phyloP scores from a whole-genome alignment of 192 early-diverging fungal species.

The Backusella macrospora region DNA sequence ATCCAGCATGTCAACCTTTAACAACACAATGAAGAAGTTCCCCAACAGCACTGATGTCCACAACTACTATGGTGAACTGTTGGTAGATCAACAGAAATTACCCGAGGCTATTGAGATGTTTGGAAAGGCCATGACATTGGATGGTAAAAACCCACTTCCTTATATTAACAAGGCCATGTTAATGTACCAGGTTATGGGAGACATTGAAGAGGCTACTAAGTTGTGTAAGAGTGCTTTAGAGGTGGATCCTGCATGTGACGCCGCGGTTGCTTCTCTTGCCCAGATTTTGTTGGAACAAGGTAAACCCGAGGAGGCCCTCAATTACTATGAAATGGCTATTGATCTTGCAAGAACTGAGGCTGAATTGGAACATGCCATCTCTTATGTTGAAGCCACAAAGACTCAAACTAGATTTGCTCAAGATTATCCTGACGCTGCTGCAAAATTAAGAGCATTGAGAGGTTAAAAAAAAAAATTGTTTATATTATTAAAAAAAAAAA shows the following conservation, averaged over 20 bases:
- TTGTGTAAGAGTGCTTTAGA: conserved; percentile 81
- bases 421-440: conserved; percentile 30
- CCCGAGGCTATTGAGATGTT: conserved; percentile 84
- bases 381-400: conserved; percentile 66
- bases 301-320: conserved; percentile 82
- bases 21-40: conserved; percentile 79
- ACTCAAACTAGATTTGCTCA: conserved; percentile 49
- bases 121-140: conserved; percentile 85
- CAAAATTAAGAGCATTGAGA: conserved; percentile 21
- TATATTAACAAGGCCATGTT: conserved; percentile 95
- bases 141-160: conserved; percentile 85
- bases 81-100: conserved; percentile 83
- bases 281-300: conserved; percentile 86
- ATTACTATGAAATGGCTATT: conserved; percentile 80
- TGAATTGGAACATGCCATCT: conserved; percentile 85
- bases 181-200: conserved; percentile 77
- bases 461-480: conserved; percentile 16
- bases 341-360: conserved; percentile 86
- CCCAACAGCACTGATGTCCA: conserved; percentile 81
- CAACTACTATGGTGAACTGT: conserved; percentile 97
- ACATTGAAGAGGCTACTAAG: conserved; percentile 73
- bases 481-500: too few relatives aligned
- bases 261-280: conserved; percentile 80
- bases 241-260: conserved; percentile 95
- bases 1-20: conserved; percentile 77